These are phyloP conservation scores for Taphrina pruni DNA, from an alignment of 1,139 yeast genomes.

Conservation along the genomic window DNA sequence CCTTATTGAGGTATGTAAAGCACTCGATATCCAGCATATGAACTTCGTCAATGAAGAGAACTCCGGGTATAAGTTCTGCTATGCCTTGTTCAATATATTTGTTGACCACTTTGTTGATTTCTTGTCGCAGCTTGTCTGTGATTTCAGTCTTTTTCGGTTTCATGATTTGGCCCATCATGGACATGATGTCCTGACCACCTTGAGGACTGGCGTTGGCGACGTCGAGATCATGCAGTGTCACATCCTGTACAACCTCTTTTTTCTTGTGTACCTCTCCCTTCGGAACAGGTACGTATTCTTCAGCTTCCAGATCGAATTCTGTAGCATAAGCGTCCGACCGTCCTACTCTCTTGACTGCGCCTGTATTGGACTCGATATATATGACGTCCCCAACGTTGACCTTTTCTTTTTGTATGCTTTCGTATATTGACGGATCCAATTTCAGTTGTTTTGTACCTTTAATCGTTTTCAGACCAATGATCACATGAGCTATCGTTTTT, in stretches of 20 bases:
- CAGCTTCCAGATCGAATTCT: conserved; percentile 96
- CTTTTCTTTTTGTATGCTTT: conserved; percentile 92
- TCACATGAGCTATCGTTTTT: conserved; percentile 90
- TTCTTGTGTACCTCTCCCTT: conserved; percentile 99
- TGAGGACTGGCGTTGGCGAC: conserved; percentile 97
- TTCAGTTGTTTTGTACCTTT: conserved; percentile 93
- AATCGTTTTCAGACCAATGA: conserved; percentile 92
- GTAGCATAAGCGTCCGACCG: conserved; percentile 98
- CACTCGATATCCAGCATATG: conserved; percentile 97
- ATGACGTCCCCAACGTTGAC: conserved; percentile 96
- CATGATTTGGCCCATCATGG: conserved; percentile 98
- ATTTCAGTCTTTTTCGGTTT: conserved; percentile 98
- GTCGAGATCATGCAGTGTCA: conserved; percentile 92
- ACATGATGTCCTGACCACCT: conserved; percentile 96
- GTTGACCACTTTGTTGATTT: conserved; percentile 93
- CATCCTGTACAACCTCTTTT: conserved; percentile 97
- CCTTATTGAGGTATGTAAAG: conserved; percentile 90
- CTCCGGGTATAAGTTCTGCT: conserved; percentile 98
- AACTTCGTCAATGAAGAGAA: conserved; percentile 93
- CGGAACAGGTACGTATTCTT: conserved; percentile 97
- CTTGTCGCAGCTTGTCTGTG: conserved; percentile 90
- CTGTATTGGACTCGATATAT: conserved; percentile 95
- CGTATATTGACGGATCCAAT: conserved; percentile 93
- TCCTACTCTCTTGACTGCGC: conserved; percentile 96
- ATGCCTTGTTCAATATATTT: conserved; percentile 97